Base-by-base conservation (phyloP, 225 moss, liverwort and hornwort genomes). In the Straminergon stramineum region DNA sequence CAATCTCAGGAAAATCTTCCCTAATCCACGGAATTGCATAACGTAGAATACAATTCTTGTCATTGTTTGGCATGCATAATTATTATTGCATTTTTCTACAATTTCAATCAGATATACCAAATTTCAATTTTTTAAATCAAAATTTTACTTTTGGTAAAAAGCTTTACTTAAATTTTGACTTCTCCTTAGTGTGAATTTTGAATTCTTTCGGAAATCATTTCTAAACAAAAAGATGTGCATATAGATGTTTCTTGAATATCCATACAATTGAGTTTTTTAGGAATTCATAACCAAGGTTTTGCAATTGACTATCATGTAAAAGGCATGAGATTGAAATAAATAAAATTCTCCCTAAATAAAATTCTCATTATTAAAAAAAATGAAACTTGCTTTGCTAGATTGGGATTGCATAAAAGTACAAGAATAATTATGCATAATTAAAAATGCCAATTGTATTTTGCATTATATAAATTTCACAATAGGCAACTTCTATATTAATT, bases 301-400 rank as follows among this genome's bases (percentile, higher is more conserved):
- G 31, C 34, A 52, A 76, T 52, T 3, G 4, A 52, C 20, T 32
- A 20, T 41, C 3, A 15, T 26, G 5, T 17, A 2, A 74, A 45
- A 45, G 17, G 1, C 17, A 45, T 27, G 13, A 73, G 43, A 73
- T 21, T 13, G 5, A 22, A 34, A 13, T 76, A 20, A 12, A 21
- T 13, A 8, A 77, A 53, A 53, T 9, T 21, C 24, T 24, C 2
- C 4, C 1, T 0, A 23, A 23, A 15, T 78, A 8, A 34, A 76
- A 5, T 1, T 32, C 0, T 8, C 2, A 0, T 8, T 76, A 32
- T 75, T 9, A 2, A 5, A 74, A 52, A 76, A 13, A 7, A 53
- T n/a, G n/a, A n/a, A 35, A 53, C 9, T 10, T 78, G 4, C 2
- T 4, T 14, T 15, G 2, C 15, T 53, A 53, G 15, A 55, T 5